Evolutionary conservation across 441 rosid genomes (phyloP), one percentile per base, ranked within the genome.

Genomic region (Erodium chrysanthum): DNA sequence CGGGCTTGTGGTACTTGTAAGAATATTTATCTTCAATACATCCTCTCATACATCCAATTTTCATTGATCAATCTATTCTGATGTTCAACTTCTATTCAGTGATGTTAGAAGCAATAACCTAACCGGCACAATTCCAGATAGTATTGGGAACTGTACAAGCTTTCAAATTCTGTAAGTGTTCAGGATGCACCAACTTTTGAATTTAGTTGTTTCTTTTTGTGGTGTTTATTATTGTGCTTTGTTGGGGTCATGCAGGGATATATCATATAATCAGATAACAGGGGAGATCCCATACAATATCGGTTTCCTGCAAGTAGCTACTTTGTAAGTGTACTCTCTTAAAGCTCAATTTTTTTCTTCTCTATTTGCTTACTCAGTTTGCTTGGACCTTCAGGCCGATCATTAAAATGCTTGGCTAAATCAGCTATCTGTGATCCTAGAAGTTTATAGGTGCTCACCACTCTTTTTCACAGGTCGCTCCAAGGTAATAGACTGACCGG

Each of bases 61-160:
- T 4, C 9, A 35, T 35, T 4, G 7, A 1, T 35, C 9, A 35
- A 4, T 5, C 40, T 35, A 35, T 35, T 4, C 40, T 35, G 7
- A 4, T 0, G 11, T 1, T 9, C n/a, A 1, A 6, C 17, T 7
- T 40, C 12, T 71, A 65, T 37, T 25, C 78, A 94, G 99, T 77
- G 99, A 94, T 77, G 96, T 94, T 60, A 83, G 97, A 72, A 96
- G 90, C 77, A 94, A 94, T 70, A 84, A 88, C 63, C 80, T 94
- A 11, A 81, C 89, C 29, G 99, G 97, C 44, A 77, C 79, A 0
- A 88, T 94, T 33, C 99, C 99, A 0, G 89, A 85, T 4, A 87
- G 73, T 79, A 88, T 94, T 59, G 99, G 99, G 17, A 94, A 94
- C 64, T 94, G 97, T 73, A 90, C 98, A 22, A 88, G 98, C 77